phyloP scores from a whole-genome alignment of 768 basidiomycete species.

The Mycena albidolilacea region DNA sequence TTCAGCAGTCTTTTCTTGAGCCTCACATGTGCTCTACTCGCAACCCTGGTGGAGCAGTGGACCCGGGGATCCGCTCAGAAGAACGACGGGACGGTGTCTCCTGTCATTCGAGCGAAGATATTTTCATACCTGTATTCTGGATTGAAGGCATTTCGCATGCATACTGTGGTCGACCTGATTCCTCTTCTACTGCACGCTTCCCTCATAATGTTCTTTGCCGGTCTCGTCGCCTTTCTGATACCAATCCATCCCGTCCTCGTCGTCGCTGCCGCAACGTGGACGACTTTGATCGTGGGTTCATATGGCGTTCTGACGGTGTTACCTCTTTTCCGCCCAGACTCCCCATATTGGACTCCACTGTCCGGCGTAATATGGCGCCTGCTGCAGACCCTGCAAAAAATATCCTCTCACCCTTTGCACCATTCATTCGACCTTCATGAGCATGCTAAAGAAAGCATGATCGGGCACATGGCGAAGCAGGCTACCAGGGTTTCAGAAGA shows the following conservation, averaged over 20 bases:
- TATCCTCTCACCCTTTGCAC: not conserved
- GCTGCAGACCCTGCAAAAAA: not conserved
- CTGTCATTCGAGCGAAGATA: constrained; percentile 1
- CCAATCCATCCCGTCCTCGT: constrained; percentile 2
- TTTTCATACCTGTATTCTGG: constrained; percentile 12
- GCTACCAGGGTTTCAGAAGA: not conserved
- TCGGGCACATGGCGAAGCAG: not conserved
- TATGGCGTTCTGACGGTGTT: constrained; percentile 1
- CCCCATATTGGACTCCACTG: constrained; percentile 25
- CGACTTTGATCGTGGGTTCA: not conserved
- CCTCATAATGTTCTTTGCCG: constrained; percentile 14
- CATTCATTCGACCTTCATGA: not conserved
- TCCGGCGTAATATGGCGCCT: constrained; percentile 13
- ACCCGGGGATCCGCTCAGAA: constrained; percentile 4
- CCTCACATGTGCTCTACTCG: constrained; percentile 17
- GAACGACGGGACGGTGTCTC: not conserved
- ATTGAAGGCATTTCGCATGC: constrained; percentile 13
- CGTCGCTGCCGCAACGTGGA: not conserved
- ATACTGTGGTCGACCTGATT: constrained; percentile 10
- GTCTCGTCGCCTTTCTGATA: constrained; percentile 14
- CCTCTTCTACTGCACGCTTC: constrained; percentile 13
- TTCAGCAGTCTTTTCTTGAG: constrained; percentile 16
- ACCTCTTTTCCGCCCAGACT: constrained; percentile 3
- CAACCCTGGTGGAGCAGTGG: constrained; percentile 17
- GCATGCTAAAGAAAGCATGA: not conserved